Evolutionary conservation across 805 yeast genomes (phyloP), one percentile per base, ranked within the genome.

Genomic region (Ogataea methanolica): DNA sequence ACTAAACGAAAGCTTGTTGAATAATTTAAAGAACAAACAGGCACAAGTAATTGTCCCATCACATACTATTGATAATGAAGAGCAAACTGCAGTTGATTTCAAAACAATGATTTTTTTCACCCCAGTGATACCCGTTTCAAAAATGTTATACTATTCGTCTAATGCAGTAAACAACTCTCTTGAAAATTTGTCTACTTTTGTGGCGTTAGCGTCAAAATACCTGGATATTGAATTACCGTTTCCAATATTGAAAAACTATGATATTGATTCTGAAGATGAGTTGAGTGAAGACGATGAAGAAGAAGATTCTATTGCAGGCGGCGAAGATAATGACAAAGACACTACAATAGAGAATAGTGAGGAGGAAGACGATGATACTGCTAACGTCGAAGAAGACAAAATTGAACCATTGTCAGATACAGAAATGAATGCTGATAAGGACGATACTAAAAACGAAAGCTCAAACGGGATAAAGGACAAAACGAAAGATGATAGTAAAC

Each of bases 51-150:
- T n/a, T 5, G 37, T n/a, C 6, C 22, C 31, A 14, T 37, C 39
- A 22, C 39, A 12, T 21, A 22, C 39, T 12, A 12, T 14, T 11
- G 22, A 14, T 21, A n/a, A 37, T 37, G 33, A 17, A 17, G 39
- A 34, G n/a, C 17, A 14, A 19, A 15, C n/a, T 21, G 11, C 40
- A 19, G 14, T 36, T 15, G 55, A 49, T 12, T 47, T 47, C n/a
- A 46, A 41, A 7, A 51, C 44, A 6, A 36, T 48, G 5, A 43
- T 67, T 3, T 46, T 55, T n/a, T 62, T 56, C 36, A 43, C 50
- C 1, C 71, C 70, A 1, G 51, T 67, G 1, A 22, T 67, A 11
- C 57, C 65, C 2, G 33, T 64, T 1, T 42, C 52, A 2, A 44
- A 50, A 8, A 55, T 51, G 40, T 19, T 60, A 1, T 31, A 49